Evolutionary conservation across 306 rosid genomes (phyloP), one percentile per base, ranked within the genome.

Genomic region (Quercus wislizeni): DNA sequence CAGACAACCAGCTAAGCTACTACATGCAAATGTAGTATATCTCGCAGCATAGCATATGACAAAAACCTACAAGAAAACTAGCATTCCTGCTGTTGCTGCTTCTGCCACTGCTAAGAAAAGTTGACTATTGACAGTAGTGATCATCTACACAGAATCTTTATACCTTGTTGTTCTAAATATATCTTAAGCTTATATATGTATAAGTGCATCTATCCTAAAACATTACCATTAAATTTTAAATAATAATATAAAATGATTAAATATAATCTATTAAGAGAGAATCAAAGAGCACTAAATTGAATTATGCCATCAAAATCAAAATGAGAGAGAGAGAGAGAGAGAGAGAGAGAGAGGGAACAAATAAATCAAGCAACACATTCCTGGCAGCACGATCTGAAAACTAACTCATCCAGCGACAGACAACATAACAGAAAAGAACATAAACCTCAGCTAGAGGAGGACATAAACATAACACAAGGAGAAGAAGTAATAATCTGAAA

Each of bases 401-500:
- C 3, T 31, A 65, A 65, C 2, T 7, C 54, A 65, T 65, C 71
- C 23, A 30, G 18, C 17, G 46, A 65, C 71, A 65, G 71, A 41
- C 43, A n/a, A 19, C 17, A 35, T 35, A 19, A 33, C 17, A 13
- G 28, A 19, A 10, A 35, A 23, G 7, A 59, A 23, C 65, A 59
- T 1, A 59, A 59, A 59, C 65, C 27, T 68, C 11, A 17, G 27
- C n/a, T 64, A 18, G 75, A 15, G 58, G 23, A 18, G 17, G 12
- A 62, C 38, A 73, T 5, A 18, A 51, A 54, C 20, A 73, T 6
- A 27, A 41, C 21, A 65, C 35, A 75, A 28, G 43, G 4, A 25
- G 38, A 63, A 67, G 0, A 71, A 68, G 70, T 17, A 25, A 52
- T 23, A 69, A 41, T 71, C 59, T 83, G 69, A 49, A 41, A 77